Conservation (phyloP, 495 filamentous ascomycete species). For the Podospora pseudoanserina region DNA sequence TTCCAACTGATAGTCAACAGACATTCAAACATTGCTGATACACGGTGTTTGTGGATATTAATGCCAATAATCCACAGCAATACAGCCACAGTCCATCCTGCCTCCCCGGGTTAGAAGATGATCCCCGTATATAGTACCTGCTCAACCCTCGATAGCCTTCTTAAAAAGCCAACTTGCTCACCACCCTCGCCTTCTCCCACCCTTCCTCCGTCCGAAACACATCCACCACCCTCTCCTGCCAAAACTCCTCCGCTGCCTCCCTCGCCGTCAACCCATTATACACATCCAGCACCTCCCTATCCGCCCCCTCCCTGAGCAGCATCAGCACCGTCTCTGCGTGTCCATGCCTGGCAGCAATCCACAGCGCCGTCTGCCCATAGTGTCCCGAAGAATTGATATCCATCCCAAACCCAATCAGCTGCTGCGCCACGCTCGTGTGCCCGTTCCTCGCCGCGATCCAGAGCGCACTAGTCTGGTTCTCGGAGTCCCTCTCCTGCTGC, state of each 20-base stretch:
- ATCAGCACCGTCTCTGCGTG: not conserved
- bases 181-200: not conserved
- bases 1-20: too few species aligned
- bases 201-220: not conserved
- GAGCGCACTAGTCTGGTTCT: not conserved
- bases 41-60: too few species aligned
- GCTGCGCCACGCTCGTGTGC: not conserved
- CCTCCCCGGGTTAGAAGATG: too few species aligned
- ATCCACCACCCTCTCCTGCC: not conserved
- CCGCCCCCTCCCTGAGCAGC: not conserved
- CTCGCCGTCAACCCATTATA: not conserved
- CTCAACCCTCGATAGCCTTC: too few species aligned
- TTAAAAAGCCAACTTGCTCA: not conserved
- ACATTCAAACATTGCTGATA: too few species aligned
- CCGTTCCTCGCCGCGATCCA: conserved; percentile 1
- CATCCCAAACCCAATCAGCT: not conserved
- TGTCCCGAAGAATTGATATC: not conserved
- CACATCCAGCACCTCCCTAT: not conserved
- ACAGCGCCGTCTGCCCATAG: not conserved
- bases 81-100: too few species aligned
- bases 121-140: too few species aligned
- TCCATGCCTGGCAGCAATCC: not conserved
- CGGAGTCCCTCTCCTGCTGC: not conserved
- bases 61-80: too few species aligned
- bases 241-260: not conserved